A percentile compares a stretch with the other conserved stretches of the same genome.
These are phyloP conservation scores for Pseudopithomyces maydicus DNA, from an alignment of 2,329 filamentous ascomycete species.

Conservation along the genomic window DNA sequence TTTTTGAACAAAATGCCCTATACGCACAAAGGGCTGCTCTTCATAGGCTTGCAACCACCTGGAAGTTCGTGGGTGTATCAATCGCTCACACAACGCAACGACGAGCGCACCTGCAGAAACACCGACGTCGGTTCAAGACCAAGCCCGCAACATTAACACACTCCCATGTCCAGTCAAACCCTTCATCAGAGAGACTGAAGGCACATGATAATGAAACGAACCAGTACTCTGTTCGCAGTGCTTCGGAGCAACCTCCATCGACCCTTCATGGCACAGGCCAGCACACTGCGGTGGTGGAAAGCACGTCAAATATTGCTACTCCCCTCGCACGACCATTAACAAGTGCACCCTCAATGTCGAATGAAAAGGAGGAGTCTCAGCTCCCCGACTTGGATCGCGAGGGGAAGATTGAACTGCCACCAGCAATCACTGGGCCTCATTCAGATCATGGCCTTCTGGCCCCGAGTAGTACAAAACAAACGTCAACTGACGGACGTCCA, in stretches of 20 bases:
- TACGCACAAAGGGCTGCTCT: slow-evolving; percentile 57
- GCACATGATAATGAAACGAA: slow-evolving; percentile 28
- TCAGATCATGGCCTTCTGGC: slow-evolving; percentile 6
- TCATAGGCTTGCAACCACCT: slow-evolving; percentile 62
- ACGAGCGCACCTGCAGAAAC: slow-evolving; percentile 40
- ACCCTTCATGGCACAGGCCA: slow-evolving; percentile 17
- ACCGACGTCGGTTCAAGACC: slow-evolving; percentile 27
- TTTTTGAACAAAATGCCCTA: slow-evolving; percentile 60
- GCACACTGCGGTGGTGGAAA: slow-evolving; percentile 48
- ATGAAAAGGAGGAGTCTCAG: slow-evolving; percentile 15
- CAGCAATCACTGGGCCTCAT: slow-evolving; percentile 34
- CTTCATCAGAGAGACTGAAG: slow-evolving; percentile 19
- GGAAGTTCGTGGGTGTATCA: slow-evolving; percentile 60
- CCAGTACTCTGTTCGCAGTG: slow-evolving; percentile 39
- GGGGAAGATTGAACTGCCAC: slow-evolving; percentile 43
- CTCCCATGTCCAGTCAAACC: slow-evolving; percentile 13
- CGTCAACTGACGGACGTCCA: slow-evolving; percentile 17
- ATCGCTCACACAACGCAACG: slow-evolving; percentile 55
- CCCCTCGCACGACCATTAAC: slow-evolving; percentile 56
- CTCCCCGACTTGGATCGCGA: slow-evolving; percentile 45
- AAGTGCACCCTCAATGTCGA: slow-evolving; percentile 4
- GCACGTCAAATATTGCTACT: slow-evolving; percentile 61
- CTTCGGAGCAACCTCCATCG: slow-evolving; percentile 28
- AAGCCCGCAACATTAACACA: slow-evolving; percentile 18
- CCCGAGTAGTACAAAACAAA: slow-evolving; percentile 12